Percentiles rank a stretch among this genome's conserved stretches.
phyloP scores from a whole-genome alignment of 768 basidiomycete species.

The Amanita pallidorosea region DNA sequence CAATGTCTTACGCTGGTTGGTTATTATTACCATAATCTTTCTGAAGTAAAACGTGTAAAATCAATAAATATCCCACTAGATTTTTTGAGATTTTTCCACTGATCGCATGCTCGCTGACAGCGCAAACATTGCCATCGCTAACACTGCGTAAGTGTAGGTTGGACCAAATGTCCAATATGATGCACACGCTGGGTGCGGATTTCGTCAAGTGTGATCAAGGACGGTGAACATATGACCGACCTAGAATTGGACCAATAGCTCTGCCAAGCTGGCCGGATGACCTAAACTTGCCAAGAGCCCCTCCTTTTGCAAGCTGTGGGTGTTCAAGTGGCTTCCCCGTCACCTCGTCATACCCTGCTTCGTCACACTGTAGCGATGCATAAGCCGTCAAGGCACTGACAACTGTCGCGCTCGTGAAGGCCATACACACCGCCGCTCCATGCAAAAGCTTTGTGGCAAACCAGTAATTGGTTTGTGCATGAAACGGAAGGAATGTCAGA shows the following conservation, averaged over 20 bases:
- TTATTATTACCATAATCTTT: not conserved
- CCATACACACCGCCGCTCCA: slow-evolving; percentile 73
- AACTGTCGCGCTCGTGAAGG: slow-evolving; percentile 92
- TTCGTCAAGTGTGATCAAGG: slow-evolving; percentile 12
- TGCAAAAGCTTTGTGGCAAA: slow-evolving; percentile 45
- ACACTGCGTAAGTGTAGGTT: slow-evolving; percentile 56
- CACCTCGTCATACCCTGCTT: slow-evolving; percentile 40
- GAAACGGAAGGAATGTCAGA: slow-evolving; percentile 61
- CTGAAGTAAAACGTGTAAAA: not conserved
- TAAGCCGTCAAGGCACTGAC: slow-evolving; percentile 88
- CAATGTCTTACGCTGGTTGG: not conserved
- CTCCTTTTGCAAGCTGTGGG: slow-evolving; percentile 71
- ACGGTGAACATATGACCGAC: slow-evolving; percentile 26
- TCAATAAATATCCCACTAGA: slow-evolving; percentile 9
- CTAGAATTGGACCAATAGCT: slow-evolving; percentile 86
- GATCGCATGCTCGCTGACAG: slow-evolving; percentile 47
- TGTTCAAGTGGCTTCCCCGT: slow-evolving; percentile 48
- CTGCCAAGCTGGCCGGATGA: slow-evolving; percentile 93
- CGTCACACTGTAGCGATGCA: slow-evolving; percentile 87
- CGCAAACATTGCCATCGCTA: slow-evolving; percentile 54
- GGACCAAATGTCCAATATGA: slow-evolving; percentile 88
- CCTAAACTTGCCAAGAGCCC: slow-evolving; percentile 76
- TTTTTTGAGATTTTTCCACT: slow-evolving; percentile 19
- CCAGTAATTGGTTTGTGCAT: slow-evolving; percentile 27
- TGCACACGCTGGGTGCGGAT: slow-evolving; percentile 51